These are phyloP conservation scores for Termitomyces sp. DNA, from an alignment of 1,284 basidiomycete genomes.

Conservation along the genomic window DNA sequence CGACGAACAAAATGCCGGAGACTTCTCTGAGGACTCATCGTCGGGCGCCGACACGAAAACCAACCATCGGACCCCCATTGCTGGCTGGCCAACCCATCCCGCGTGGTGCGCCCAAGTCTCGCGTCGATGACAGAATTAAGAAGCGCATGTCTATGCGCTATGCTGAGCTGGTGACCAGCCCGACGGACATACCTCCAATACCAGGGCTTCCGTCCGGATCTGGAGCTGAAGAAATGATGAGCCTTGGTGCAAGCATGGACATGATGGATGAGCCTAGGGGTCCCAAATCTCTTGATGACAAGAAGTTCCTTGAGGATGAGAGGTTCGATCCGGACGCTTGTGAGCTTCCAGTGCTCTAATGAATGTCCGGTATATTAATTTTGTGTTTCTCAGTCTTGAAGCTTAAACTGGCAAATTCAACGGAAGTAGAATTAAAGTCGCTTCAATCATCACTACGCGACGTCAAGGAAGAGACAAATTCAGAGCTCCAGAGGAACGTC, in stretches of 20 bases:
- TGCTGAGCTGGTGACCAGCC: constrained; percentile 66
- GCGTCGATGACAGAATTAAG: constrained; percentile 90
- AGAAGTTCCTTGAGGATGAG: constrained; percentile 64
- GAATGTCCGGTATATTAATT: constrained; percentile 3
- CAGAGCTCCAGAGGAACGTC: constrained; percentile 77
- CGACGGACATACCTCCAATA: constrained; percentile 52
- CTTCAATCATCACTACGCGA: constrained; percentile 66
- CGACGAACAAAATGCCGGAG: constrained; percentile 14
- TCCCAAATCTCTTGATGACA: constrained; percentile 41
- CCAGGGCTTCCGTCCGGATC: constrained; percentile 52
- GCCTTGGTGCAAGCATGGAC: constrained; percentile 21
- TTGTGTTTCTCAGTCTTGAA: constrained; percentile 51
- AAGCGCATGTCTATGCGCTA: constrained; percentile 90
- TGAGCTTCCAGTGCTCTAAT: constrained; percentile 35
- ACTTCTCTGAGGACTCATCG: constrained; percentile 20
- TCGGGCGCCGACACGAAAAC: constrained; percentile 19
- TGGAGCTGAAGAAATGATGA: constrained; percentile 24
- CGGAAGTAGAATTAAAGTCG: constrained; percentile 69
- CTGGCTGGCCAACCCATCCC: constrained; percentile 22
- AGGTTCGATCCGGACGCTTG: constrained; percentile 80
- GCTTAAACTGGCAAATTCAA: constrained; percentile 73
- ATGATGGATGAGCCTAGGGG: constrained; percentile 37
- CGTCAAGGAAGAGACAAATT: constrained; percentile 60
- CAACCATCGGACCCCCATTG: constrained; percentile 15
- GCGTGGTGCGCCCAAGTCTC: constrained; percentile 54